Evolutionary conservation across 176 grass and related monocot species (phyloP), one percentile per base, ranked within the genome.

Genomic region (Aegilops bicornis): DNA sequence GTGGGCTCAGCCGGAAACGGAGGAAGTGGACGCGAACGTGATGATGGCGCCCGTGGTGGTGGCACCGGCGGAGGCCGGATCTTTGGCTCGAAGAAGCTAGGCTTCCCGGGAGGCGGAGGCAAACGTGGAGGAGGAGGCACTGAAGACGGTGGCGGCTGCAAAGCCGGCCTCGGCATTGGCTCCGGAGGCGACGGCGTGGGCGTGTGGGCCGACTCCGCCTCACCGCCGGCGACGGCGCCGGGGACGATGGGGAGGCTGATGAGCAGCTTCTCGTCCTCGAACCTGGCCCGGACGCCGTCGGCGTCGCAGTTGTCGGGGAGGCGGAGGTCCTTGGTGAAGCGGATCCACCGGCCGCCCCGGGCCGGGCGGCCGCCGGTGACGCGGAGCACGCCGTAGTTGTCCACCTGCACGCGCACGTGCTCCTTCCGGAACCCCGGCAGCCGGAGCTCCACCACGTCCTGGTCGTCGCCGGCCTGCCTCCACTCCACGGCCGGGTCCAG

Each of bases 401-500:
- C 71, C 13, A 95, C 76, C 81, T 88, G 93, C 58, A 92, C 90
- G 2, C 73, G 40, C 30, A 95, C 39, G 7, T 92, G 83, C n/a
- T 95, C 93, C 80, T 47, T 95, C 2, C 65, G 66, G 83, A 90
- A 95, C 67, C 83, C 93, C 66, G 83, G 86, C 10, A 92, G 90
- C 3, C 40, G 0, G 83, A 92, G 86, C 79, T 83, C 81, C 78
- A 92, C 83, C 72, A 86, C 68, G 61, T 83, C 79, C 48, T 56
- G 66, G 3, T 76, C 76, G 3, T 80, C 59, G 5, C 61, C 75
- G 3, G 16, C 31, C 23, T 35, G 62, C 69, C 8, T 69, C 87
- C 87, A 89, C 65, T 89, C 87, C 25, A 80, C 80, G 0, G 0
- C 20, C 13, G 90, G 90, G 10, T 92, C 79, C 37, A 84, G 22